Base-by-base conservation (phyloP, 2,329 filamentous ascomycete genomes). In the Fusarium haematococcum region DNA sequence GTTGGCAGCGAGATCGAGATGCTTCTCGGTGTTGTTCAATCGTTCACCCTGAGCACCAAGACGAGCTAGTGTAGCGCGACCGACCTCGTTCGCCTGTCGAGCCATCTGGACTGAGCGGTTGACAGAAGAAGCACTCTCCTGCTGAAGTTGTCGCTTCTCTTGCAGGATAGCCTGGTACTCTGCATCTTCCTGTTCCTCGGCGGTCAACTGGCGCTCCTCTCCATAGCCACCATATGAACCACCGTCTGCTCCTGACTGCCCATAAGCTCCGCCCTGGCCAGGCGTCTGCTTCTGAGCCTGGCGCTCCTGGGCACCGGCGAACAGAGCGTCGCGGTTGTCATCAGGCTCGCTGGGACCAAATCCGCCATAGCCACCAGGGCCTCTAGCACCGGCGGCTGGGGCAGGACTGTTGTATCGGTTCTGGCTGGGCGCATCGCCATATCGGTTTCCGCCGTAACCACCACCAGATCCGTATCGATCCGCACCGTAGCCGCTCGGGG, bases 41-140 rank as follows among this genome's bases (percentile, higher is more conserved):
- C 92, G 89, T 80, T 97, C 94, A 68, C 93, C 93, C 82, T 98
- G 95, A 16, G 89, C 90, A 63, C 92, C 93, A 14, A 97, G 89
- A 66, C 93, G 88, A 43, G 91, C 92, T 41, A 96, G 87, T 0
- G 93, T 95, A 60, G 90, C 89, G 27, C 91, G 89, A 54, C 93
- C 94, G 35, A 95, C 81, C 65, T 85, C 83, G 41, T 84, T 84
- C 50, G 82, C 82, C 90, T 84, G 83, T 27, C 82, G 75, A 16
- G 83, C 83, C 82, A 84, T 84, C 69, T 83, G 81, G 5, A 85
- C 81, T 14, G 83, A 84, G 41, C 83, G 82, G 18, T 80, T 81
- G 13, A 84, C 81, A 3, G 83, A 84, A 0, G 79, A 76, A n/a
- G 80, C 81, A 79, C 95, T 94, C 69, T 94, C 91, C 74, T 95